Conservation (phyloP, 2,329 filamentous ascomycete genomes). For the Aureobasidium sp. region DNA sequence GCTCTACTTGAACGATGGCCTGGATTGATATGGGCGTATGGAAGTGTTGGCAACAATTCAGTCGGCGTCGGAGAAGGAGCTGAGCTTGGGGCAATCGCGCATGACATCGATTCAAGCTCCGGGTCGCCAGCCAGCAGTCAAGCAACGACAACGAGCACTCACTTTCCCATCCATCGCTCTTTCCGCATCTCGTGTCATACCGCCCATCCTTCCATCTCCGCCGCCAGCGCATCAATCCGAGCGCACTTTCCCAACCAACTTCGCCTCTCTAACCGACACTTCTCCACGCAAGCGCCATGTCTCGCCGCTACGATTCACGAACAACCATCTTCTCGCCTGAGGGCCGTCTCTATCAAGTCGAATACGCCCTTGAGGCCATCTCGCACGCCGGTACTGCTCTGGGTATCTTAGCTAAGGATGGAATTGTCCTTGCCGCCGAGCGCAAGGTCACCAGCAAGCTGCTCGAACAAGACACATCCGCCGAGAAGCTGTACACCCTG, state of each 20-base stretch:
- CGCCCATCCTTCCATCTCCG: neutral
- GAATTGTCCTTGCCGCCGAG: constrained; percentile 95
- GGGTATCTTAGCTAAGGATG: constrained; percentile 94
- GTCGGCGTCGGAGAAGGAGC: constrained; percentile 5
- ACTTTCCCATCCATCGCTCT: constrained; percentile 6
- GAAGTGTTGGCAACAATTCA: neutral
- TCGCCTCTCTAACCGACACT: neutral
- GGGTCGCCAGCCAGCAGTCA: neutral
- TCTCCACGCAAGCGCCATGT: neutral
- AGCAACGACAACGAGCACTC: neutral
- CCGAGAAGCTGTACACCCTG: constrained; percentile 98
- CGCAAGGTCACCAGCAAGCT: constrained; percentile 99
- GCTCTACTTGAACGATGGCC: too few relatives aligned
- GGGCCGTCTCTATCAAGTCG: constrained; percentile 96
- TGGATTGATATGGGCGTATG: too few relatives aligned
- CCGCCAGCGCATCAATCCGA: neutral
- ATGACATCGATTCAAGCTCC: constrained; percentile 7
- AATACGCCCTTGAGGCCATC: constrained; percentile 98
- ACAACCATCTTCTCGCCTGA: constrained; percentile 99
- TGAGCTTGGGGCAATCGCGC: constrained; percentile 3
- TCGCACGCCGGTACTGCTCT: constrained; percentile 96
- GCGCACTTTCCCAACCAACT: neutral
- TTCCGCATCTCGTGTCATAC: neutral
- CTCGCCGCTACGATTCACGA: constrained; percentile 12
- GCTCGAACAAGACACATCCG: constrained; percentile 97